Evolutionary conservation across 2,329 filamentous ascomycete genomes (phyloP), one percentile per base, ranked within the genome.

Genomic region (Onygena corvina): DNA sequence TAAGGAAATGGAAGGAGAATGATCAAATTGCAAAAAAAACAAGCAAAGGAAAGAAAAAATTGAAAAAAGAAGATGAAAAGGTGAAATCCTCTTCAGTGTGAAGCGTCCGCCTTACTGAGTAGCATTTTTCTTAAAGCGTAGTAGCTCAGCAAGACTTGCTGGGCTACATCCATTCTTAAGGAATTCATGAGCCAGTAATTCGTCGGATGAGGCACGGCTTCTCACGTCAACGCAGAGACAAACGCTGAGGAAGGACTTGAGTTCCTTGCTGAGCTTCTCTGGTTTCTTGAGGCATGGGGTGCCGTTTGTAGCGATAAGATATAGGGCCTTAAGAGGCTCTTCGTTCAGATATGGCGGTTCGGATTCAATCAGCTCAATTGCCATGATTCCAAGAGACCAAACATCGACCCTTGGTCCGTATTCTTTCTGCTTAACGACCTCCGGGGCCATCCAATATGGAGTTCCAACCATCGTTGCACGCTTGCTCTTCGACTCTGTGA

Each of bases 401-500:
- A 96, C 94, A 64, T 98, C 92, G 54, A 96, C 92, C 75, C 96
- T 96, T 63, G 86, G 85, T 33, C 90, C 92, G 62, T 98, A 98
- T 68, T 95, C 90, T 73, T 96, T 96, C 67, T 96, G 92, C 73
- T 96, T 96, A 64, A 98, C 92, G 38, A 98, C 92, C 68, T 98
- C 92, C 31, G 92, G 92, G 6, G 92, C 92, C 92, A 98, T 98
- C 92, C 92, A 98, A 75, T 96, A 98, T 12, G 92, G 92, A 29
- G 92, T 98, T 56, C 92, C 92, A 49, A 98, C 92, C 92, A 98
- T 96, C 51, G 92, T 98, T 36, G 90, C 89, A 67, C 92, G 89
- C 76, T 98, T 96, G 59, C 80, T 92, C 71, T 94, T 94, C 56
- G 88, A 83, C 65, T 96, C 92, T 30, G 90, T 96, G 54, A 98